These are phyloP conservation scores for Catenaria anguillulae DNA, from an alignment of 371 early-diverging fungal genomes.

Conservation along the genomic window DNA sequence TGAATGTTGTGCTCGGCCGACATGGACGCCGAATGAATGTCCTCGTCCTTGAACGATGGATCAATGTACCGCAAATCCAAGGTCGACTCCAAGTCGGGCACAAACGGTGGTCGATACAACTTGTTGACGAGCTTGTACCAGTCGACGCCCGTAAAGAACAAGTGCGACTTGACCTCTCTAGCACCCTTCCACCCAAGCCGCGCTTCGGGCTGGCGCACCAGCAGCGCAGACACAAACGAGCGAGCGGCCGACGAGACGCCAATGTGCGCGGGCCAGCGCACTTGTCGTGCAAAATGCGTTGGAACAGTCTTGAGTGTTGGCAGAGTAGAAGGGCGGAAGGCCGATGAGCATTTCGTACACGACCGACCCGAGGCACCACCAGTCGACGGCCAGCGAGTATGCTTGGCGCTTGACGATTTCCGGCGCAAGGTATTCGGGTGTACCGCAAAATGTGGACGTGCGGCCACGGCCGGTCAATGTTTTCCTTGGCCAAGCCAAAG, in stretches of 20 bases:
- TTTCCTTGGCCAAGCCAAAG: slow-evolving; percentile 63
- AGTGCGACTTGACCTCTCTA: slow-evolving; percentile 51
- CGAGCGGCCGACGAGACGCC: slow-evolving; percentile 19
- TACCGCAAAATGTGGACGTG: slow-evolving; percentile 59
- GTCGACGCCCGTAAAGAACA: slow-evolving; percentile 56
- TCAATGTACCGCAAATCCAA: slow-evolving; percentile 9
- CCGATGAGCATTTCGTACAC: slow-evolving; percentile 57
- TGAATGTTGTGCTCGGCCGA: not conserved
- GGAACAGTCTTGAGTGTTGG: slow-evolving; percentile 32
- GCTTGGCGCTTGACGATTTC: slow-evolving; percentile 46
- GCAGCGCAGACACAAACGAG: slow-evolving; percentile 26
- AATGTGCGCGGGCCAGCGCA: slow-evolving; percentile 29
- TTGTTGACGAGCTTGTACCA: slow-evolving; percentile 47
- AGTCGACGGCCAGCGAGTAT: slow-evolving; percentile 52
- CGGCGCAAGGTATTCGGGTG: slow-evolving; percentile 54
- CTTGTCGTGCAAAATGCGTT: slow-evolving; percentile 38
- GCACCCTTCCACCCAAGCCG: slow-evolving; percentile 40
- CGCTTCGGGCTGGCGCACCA: slow-evolving; percentile 36
- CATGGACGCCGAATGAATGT: not conserved
- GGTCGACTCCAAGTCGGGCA: slow-evolving; percentile 30
- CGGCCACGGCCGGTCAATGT: slow-evolving; percentile 31
- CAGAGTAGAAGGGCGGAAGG: slow-evolving; percentile 44
- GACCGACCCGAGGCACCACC: slow-evolving; percentile 67
- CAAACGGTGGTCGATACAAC: slow-evolving; percentile 51
- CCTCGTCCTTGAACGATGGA: slow-evolving; percentile 6